Base-by-base conservation (phyloP, 495 filamentous ascomycete species). In the Aspergillus homomorphus region DNA sequence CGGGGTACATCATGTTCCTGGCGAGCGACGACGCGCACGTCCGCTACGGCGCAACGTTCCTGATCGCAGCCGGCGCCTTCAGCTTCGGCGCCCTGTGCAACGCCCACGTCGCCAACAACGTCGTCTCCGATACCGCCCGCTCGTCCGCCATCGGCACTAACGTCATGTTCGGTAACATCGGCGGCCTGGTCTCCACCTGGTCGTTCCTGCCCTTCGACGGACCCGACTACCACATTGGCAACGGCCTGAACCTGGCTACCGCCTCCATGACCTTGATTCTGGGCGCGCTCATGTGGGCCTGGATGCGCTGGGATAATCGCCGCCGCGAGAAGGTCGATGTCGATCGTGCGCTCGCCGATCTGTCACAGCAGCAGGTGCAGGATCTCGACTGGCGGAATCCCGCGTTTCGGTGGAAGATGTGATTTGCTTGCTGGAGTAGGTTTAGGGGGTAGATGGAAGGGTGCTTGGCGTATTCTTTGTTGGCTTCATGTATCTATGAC, bases 321-420 rank as follows among this genome's bases (percentile, higher is more conserved):
- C 76, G 73, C 64, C 74, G 88, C 50, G 82, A 82, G 30, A 61
- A 62, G 15, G 72, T 75, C 23, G 81, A 84, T 63, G 63, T 84
- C 4, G 80, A 82, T 58, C 69, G 71, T 51, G 84, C 81, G 56
- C 59, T 90, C 60, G 75, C 74, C 2, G 84, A 82, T 0, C 56
- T 87, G 67, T 78, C 76, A 26, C 67, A 76, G 67, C 59, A 72
- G 59, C 70, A 87, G 73, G 72, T 89, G 15, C 79, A 88, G 69
- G 84, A 87, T 63, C 63, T 90, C 23, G 88, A 90, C 63, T 91
- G 87, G 86, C 79, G 77, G 58, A 86, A 91, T 65, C 88, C 88
- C 7, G 84, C 72, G n/a, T 90, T 88, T 69, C 79, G 74, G 62
- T 87, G 78, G 86, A 78, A 70, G 65, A 80, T 77, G 59, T 87